Evolutionary conservation across 108 stramenopile genomes (phyloP).

Genomic region (Cylindrotheca fusiformis): DNA sequence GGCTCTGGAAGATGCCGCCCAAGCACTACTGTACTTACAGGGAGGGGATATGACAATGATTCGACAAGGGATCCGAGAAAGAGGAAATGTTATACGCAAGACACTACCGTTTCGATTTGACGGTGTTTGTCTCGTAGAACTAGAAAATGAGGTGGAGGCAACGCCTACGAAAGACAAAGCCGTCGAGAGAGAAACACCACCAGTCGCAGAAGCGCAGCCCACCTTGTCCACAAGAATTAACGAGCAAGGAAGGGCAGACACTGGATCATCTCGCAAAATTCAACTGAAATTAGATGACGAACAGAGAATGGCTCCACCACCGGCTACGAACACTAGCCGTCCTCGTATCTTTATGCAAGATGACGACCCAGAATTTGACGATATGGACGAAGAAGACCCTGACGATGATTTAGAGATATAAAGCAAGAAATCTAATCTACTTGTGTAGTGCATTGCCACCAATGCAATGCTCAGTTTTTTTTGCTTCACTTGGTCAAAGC

Average conservation of each 20-base stretch:
- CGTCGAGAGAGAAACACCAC: not conserved
- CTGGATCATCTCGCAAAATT: conserved; percentile 10
- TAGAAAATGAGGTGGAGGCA: not conserved
- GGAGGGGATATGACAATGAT: conserved; percentile 36
- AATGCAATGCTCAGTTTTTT: no score
- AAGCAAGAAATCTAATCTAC: no score
- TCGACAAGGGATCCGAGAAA: conserved; percentile 38
- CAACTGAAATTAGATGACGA: conserved; percentile 22
- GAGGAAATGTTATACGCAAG: conserved; percentile 31
- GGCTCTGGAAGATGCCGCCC: conserved; percentile 30
- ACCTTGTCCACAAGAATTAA: not conserved
- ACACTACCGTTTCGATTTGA: conserved; percentile 22
- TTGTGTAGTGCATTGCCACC: no score
- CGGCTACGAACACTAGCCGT: conserved; percentile 1
- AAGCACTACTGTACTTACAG: conserved; percentile 26
- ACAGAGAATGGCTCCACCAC: not conserved
- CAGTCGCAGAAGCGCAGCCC: not conserved
- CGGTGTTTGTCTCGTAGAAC: not conserved
- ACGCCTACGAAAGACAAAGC: not conserved
- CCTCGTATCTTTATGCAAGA: conserved; percentile 52
- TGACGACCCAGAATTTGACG: conserved; percentile 56
- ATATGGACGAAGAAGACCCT: conserved; percentile 58
- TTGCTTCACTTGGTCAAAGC: no score
- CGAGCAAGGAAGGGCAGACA: not conserved
- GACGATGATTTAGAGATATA: conserved; percentile 42